Base-by-base conservation (phyloP, 2,329 filamentous ascomycete genomes). In the Colletotrichum neosansevieriae region DNA sequence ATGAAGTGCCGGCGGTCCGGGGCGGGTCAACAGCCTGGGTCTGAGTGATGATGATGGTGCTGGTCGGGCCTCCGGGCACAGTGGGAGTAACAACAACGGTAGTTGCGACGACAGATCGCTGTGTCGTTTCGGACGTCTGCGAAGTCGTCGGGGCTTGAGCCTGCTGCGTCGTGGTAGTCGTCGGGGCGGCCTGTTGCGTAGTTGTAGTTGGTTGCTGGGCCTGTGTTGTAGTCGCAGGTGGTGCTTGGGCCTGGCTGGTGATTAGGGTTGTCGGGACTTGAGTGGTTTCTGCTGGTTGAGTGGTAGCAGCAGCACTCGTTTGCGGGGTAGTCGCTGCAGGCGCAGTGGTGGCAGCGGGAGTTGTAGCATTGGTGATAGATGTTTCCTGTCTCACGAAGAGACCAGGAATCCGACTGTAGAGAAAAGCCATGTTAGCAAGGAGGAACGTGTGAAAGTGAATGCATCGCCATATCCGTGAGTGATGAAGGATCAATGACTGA, bases 361-460 rank as follows among this genome's bases (percentile, higher is more conserved):
- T 51, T 9, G 69, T 66, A 7, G 17, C 58, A 50, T 51, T 63
- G 6, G 68, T 76, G 77, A 79, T 79, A 67, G 67, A 68, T 72
- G 77, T 74, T 57, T 62, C 54, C 57, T 72, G 70, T 58, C 73
- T 75, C 67, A 67, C 73, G 44, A 76, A 67, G 10, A 60, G 61
- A 69, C 73, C 66, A 34, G 74, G 73, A 36, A 70, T 66, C 29
- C 63, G 69, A 62, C 76, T 79, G 60, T 67, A 69, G 32, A 66
- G 57, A 47, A 67, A 59, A 24, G 63, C 58, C 75, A 75, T 78
- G 72, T 78, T 72, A 78, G 76, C 71, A 47, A 64, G 49, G 17
- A 50, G 12, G 24, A 36, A 17, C 5, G 11, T 12, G 10, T 12
- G 12, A 29, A 29, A 60, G 36, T 5, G 44, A 29, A 29, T 42